Conservation (phyloP, 495 filamentous ascomycete genomes). For the Xylaria sp. region DNA sequence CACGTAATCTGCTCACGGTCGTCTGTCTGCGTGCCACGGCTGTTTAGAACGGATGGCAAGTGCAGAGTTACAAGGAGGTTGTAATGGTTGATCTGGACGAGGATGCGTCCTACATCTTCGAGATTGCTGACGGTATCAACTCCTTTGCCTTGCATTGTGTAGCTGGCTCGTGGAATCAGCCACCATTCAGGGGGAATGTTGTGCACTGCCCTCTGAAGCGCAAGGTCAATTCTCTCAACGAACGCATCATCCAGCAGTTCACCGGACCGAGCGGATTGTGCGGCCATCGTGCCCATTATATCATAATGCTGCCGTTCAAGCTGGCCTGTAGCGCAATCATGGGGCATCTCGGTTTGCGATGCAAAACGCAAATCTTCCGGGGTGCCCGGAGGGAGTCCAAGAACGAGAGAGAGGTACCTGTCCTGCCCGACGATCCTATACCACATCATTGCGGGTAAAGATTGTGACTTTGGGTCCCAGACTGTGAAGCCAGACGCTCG, state of each 20-base stretch:
- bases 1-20: neutral
- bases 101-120: slow-evolving; percentile 14
- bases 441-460: slow-evolving; percentile 5
- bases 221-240: neutral
- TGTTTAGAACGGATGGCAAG: neutral
- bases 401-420: slow-evolving; percentile 4
- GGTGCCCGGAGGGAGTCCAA: neutral
- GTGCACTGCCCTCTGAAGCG: neutral
- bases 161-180: neutral
- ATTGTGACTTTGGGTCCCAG: neutral
- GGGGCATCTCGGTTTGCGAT: slow-evolving; percentile 5
- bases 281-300: slow-evolving; percentile 12
- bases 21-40: neutral
- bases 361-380: neutral
- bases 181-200: neutral
- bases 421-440: slow-evolving; percentile 12
- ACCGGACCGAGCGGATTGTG: neutral
- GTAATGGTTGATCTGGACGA: slow-evolving; percentile 6
- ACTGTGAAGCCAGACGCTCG: neutral
- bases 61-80: slow-evolving; percentile 2
- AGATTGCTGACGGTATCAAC: neutral
- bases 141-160: neutral
- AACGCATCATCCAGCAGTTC: neutral
- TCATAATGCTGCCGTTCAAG: slow-evolving; percentile 13
- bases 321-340: slow-evolving; percentile 10